phyloP scores from a whole-genome alignment of 139 green algal genomes.

The Chlorella sorokiniana region DNA sequence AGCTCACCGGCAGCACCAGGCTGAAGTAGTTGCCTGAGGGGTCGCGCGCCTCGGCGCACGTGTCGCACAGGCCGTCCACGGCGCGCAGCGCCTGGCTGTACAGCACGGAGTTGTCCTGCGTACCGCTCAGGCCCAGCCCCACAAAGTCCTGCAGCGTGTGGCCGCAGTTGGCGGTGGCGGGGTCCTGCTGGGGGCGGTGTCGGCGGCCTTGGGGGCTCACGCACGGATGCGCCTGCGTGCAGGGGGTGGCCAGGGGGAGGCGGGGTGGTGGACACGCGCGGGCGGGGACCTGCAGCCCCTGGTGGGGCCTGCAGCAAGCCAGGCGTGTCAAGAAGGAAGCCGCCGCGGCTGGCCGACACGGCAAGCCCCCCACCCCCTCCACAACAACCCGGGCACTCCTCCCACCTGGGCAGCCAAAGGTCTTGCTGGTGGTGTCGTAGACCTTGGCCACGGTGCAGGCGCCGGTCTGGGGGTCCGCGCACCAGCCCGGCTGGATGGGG shows the following conservation, averaged over 20 bases:
- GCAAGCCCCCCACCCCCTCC: neutral
- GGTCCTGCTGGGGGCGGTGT: neutral
- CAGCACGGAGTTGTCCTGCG: neutral
- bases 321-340: no score
- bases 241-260: no score
- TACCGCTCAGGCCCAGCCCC: conserved; percentile 33
- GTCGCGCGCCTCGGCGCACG: conserved; percentile 20
- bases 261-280: no score
- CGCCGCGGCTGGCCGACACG: no score
- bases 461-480: conserved; percentile 4
- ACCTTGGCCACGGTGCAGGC: conserved; percentile 40
- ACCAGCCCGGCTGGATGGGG: conserved; percentile 17
- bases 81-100: conserved; percentile 38
- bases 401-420: conserved; percentile 25
- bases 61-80: conserved; percentile 38
- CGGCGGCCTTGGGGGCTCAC: neutral
- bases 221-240: neutral
- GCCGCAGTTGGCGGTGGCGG: conserved; percentile 5
- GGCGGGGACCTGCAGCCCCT: no score
- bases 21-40: conserved; percentile 32
- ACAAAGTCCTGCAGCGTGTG: conserved; percentile 31
- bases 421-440: neutral
- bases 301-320: no score
- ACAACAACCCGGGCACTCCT: neutral
- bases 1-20: conserved; percentile 26